A percentile compares a stretch with the other conserved stretches of the same genome.
phyloP scores from a whole-genome alignment of 192 early-diverging fungal genomes.

The Podila epicladia region DNA sequence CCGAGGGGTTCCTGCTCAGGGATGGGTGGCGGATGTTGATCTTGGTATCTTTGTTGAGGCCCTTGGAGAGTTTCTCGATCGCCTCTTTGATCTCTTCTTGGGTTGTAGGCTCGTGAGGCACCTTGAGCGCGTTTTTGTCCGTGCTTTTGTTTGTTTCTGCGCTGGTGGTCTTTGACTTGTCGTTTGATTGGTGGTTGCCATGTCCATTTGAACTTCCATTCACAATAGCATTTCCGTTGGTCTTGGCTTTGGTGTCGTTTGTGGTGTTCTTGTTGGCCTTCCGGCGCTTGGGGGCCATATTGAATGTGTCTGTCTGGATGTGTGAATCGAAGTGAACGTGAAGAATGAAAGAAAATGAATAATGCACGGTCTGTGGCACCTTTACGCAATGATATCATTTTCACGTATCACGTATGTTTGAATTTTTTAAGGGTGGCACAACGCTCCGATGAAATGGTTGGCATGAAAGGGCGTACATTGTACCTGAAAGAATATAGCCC shows the following conservation, averaged over 20 bases:
- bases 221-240: background rate
- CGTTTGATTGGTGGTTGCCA: background rate
- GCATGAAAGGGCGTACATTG: no score
- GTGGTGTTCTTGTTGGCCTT: background rate
- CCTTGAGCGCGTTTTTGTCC: background rate
- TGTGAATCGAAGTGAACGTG: background rate
- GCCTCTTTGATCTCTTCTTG: constrained; percentile 17
- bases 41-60: constrained; percentile 13
- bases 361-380: background rate
- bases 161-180: background rate
- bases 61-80: constrained; percentile 21
- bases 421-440: no score
- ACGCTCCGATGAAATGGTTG: no score
- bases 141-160: background rate
- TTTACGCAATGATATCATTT: no score
- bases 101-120: background rate
- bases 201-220: background rate
- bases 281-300: constrained; percentile 8
- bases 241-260: constrained; percentile 17
- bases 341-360: background rate
- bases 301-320: background rate
- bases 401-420: no score
- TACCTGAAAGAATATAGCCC: no score
- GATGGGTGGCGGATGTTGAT: constrained; percentile 30
- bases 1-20: constrained; percentile 41